phyloP scores from a whole-genome alignment of 441 rosid genomes.

The Arabidopsis lyrata region DNA sequence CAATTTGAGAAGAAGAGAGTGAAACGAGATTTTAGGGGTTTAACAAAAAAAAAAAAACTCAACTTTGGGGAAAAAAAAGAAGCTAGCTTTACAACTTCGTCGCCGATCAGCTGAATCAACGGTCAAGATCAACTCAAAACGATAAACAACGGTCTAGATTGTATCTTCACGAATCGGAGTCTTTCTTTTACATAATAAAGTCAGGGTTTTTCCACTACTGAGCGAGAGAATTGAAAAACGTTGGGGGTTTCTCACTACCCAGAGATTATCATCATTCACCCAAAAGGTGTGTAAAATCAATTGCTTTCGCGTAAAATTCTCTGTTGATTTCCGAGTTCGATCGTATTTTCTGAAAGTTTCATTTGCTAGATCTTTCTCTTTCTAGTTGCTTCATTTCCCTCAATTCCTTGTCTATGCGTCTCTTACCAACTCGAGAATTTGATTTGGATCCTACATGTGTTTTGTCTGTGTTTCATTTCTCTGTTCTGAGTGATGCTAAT shows the following conservation, averaged over 20 bases:
- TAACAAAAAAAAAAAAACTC: neutral
- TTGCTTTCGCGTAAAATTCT: conserved; percentile 13
- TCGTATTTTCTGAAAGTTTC: conserved; percentile 11
- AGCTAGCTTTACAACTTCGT: neutral
- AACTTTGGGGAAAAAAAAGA: neutral
- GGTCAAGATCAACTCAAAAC: conserved; percentile 12
- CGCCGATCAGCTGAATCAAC: conserved; percentile 33
- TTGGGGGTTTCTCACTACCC: conserved; percentile 19
- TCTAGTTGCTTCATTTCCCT: conserved; percentile 1
- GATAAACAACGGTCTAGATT: conserved; percentile 32
- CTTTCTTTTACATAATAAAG: conserved; percentile 1
- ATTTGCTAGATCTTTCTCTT: conserved; percentile 21
- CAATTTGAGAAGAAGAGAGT: neutral
- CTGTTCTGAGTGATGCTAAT: conserved; percentile 8
- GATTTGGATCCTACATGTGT: conserved; percentile 15
- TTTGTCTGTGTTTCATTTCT: conserved; percentile 17
- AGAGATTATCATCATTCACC: conserved; percentile 28
- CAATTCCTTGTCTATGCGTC: conserved; percentile 7
- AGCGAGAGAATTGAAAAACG: conserved; percentile 30
- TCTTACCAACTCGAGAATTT: neutral
- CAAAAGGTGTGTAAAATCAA: conserved; percentile 20
- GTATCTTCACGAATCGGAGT: conserved; percentile 18
- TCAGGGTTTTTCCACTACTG: conserved; percentile 2
- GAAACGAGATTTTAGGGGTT: conserved; percentile 17
- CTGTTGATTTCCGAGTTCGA: neutral